These are phyloP conservation scores for Quaeritorhiza haematococci DNA, from an alignment of 371 early-diverging fungal species.

Conservation along the genomic window DNA sequence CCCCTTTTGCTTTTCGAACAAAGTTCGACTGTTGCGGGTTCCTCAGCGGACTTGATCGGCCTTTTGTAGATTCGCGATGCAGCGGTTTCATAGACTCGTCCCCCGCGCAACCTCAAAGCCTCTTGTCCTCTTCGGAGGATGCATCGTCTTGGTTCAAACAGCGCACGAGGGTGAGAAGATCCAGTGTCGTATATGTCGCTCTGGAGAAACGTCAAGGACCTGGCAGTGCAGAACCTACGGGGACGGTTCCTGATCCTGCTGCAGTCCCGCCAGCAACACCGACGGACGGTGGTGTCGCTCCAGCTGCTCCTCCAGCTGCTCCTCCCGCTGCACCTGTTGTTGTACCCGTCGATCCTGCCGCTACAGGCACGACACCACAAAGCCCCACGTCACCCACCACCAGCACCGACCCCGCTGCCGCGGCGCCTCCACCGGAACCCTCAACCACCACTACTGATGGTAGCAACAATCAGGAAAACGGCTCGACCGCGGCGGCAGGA, in stretches of 20 bases:
- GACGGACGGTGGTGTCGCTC: no score
- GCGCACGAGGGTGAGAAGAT: no score
- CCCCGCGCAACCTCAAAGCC: neutral
- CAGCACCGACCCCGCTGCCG: neutral
- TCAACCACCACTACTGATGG: neutral
- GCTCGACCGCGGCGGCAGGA: neutral
- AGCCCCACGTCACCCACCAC: no score
- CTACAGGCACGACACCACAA: no score
- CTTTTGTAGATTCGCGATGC: neutral
- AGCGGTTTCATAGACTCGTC: neutral
- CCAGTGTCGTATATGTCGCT: no score
- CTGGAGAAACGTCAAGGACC: no score
- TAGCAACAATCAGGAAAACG: neutral
- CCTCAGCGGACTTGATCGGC: neutral
- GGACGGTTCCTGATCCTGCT: no score
- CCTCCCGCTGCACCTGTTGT: neutral
- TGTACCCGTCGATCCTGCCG: neutral
- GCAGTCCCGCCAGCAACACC: no score
- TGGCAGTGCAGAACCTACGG: no score
- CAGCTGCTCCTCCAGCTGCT: neutral
- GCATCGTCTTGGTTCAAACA: no score
- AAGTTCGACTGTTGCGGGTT: slow-evolving; percentile 7
- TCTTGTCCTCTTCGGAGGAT: no score
- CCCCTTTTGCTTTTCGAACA: neutral
- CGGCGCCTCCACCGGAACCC: neutral